Evolutionary conservation across 2,329 filamentous ascomycete species (phyloP).

Genomic region (Incumbomyces lentus): DNA sequence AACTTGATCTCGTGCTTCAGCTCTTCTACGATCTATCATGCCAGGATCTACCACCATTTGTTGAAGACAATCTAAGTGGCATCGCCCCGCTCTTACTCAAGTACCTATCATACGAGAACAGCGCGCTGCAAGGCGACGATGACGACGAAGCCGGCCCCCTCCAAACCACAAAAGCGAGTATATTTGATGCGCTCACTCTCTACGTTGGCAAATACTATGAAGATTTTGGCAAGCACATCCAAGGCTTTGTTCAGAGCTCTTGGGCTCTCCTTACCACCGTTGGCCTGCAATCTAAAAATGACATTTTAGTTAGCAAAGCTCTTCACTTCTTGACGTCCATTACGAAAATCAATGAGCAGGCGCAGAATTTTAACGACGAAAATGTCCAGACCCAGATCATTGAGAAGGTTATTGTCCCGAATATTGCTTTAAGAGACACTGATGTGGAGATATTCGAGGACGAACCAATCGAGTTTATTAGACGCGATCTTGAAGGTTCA

Average conservation of each 20-base stretch:
- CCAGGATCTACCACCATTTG: slow-evolving; percentile 87
- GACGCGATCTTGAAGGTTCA: slow-evolving; percentile 87
- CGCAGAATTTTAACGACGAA: slow-evolving; percentile 74
- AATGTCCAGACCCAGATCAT: slow-evolving; percentile 74
- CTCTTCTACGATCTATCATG: slow-evolving; percentile 95
- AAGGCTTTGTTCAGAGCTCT: slow-evolving; percentile 76
- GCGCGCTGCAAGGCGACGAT: slow-evolving; percentile 71
- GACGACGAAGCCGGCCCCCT: slow-evolving; percentile 78
- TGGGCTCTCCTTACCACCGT: slow-evolving; percentile 86
- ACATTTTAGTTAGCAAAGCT: slow-evolving; percentile 86
- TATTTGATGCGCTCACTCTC: slow-evolving; percentile 80
- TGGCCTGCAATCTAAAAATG: slow-evolving; percentile 82
- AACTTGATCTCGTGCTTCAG: slow-evolving; percentile 79
- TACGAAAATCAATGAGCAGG: slow-evolving; percentile 65
- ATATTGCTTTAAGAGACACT: slow-evolving; percentile 80
- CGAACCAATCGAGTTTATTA: slow-evolving; percentile 96
- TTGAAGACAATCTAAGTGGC: slow-evolving; percentile 74
- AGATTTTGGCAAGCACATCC: slow-evolving; percentile 70
- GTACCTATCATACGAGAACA: slow-evolving; percentile 82
- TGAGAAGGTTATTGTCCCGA: slow-evolving; percentile 90
- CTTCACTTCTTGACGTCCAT: slow-evolving; percentile 90
- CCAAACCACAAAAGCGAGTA: slow-evolving; percentile 83
- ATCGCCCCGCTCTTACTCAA: slow-evolving; percentile 79
- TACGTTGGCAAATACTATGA: slow-evolving; percentile 95
- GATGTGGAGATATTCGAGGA: slow-evolving; percentile 96